A percentile compares a stretch with the other conserved stretches of the same genome.
phyloP scores from a whole-genome alignment of 495 filamentous ascomycete genomes.

The Aspergillus indologenus region DNA sequence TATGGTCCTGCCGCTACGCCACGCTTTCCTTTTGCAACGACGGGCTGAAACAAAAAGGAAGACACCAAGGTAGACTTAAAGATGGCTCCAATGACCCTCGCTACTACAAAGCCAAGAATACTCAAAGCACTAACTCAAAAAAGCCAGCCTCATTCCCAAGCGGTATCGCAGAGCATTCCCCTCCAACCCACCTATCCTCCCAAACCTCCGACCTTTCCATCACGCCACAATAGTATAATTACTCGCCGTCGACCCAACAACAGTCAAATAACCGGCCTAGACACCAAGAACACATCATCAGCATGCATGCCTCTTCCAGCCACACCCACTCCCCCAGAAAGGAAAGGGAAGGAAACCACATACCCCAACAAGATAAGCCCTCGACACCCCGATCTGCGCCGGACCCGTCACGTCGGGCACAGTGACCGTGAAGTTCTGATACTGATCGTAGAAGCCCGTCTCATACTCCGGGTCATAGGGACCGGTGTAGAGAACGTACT shows the following conservation, averaged over 20 bases:
- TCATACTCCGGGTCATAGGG: neutral
- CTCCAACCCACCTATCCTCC: too few relatives aligned
- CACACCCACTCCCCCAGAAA: neutral
- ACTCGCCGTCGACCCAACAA: neutral
- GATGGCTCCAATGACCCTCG: too few relatives aligned
- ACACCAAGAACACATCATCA: neutral
- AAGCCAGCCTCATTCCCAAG: too few relatives aligned
- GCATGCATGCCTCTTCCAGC: neutral
- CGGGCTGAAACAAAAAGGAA: too few relatives aligned
- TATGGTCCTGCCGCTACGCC: too few relatives aligned
- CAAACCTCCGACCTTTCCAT: too few relatives aligned
- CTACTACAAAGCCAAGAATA: too few relatives aligned
- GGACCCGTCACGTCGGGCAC: neutral
- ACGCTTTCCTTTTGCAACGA: too few relatives aligned
- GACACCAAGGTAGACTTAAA: too few relatives aligned
- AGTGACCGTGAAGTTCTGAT: neutral
- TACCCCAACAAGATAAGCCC: neutral
- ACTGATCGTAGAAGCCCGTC: neutral
- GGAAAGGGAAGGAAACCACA: neutral
- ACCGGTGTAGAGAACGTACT: neutral
- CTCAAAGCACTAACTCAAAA: too few relatives aligned
- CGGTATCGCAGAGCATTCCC: too few relatives aligned
- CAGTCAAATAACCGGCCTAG: neutral
- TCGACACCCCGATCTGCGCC: neutral
- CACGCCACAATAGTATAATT: neutral